Base-by-base conservation (phyloP, 1,284 basidiomycete genomes). In the Amylostereum areolatum region DNA sequence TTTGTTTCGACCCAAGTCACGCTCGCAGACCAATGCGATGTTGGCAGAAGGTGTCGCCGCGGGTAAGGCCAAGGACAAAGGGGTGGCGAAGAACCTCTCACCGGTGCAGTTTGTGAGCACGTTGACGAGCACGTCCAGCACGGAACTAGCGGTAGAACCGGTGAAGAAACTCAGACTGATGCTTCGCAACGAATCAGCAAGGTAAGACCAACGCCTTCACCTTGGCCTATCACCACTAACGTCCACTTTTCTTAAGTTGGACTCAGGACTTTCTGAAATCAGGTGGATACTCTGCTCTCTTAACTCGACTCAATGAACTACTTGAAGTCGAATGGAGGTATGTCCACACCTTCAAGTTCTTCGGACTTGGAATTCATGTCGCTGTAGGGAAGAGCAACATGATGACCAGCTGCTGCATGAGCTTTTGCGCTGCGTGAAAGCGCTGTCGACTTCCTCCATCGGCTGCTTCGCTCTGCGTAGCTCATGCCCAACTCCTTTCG, bases 281-380 rank as follows among this genome's bases (percentile, higher is more conserved):
- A 8, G 92, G 92, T 5, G 96, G 97, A 1, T 99, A 98, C 61
- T 76, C 79, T 4, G 85, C 87, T 1, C 70, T 99, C 35, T 66
- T 97, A 27, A 85, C 83, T 1, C 77, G 93, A 43, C 69, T 99
- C n/a, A 89, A 93, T 53, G 96, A 99, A 65, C 76, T 99, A 8
- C 74, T 99, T 0, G 88, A 92, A 55, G 82, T 98, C 45, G 96
- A 99, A 69, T 99, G 96, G 96, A 83, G 94, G 91, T 92, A 56
- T 57, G 79, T 66, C 25, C 43, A 25, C 28, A 5, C 25, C 18
- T 18, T 35, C 9, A 0, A 12, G 27, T 6, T 27, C 11, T 9
- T 12, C 10, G 32, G 6, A 11, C 27, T 2, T 39, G 43, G 32
- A 12, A 34, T 54, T 4, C 59, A 35, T 27, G 3, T 27, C n/a